Evolutionary conservation across 2,329 filamentous ascomycete species (phyloP).

Genomic region (Coniella vitis): DNA sequence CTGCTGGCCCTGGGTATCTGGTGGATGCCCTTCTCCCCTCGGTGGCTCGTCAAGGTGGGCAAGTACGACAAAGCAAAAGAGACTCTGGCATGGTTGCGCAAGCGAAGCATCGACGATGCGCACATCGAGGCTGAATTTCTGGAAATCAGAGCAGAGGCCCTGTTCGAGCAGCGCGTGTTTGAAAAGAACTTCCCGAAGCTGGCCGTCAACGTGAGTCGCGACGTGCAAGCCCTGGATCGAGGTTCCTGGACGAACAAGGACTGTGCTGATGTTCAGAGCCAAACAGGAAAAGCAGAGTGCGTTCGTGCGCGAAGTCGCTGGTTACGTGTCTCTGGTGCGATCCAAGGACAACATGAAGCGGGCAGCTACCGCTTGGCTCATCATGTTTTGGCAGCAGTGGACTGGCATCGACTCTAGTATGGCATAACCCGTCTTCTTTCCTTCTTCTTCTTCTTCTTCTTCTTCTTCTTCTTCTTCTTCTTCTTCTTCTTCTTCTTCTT

Average conservation of each 20-base stretch:
- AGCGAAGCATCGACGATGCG: slow-evolving; percentile 24
- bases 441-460: no score
- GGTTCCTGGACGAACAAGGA: no score
- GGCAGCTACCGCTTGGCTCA: slow-evolving; percentile 34
- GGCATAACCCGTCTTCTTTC: no score
- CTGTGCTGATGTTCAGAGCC: not conserved
- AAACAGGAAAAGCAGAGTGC: slow-evolving; percentile 31
- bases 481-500: no score
- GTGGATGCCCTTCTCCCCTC: slow-evolving; percentile 46
- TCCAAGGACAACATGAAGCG: slow-evolving; percentile 44
- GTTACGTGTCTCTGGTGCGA: slow-evolving; percentile 41
- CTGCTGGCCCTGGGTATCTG: slow-evolving; percentile 28
- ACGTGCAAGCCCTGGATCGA: no score
- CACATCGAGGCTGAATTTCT: slow-evolving; percentile 36
- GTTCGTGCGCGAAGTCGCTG: slow-evolving; percentile 38
- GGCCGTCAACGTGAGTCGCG: slow-evolving; percentile 27
- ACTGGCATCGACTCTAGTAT: slow-evolving; percentile 32
- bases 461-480: no score
- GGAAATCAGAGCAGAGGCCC: slow-evolving; percentile 39
- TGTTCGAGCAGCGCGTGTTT: slow-evolving; percentile 36
- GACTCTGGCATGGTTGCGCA: slow-evolving; percentile 24
- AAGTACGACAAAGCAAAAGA: slow-evolving; percentile 19
- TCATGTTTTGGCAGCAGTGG: slow-evolving; percentile 45
- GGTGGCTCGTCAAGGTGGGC: slow-evolving; percentile 33
- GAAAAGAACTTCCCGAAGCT: slow-evolving; percentile 37